Percentiles rank a stretch among this genome's conserved stretches.
These are phyloP conservation scores for Mucor lusitanicus DNA, from an alignment of 371 early-diverging fungal genomes.

Conservation along the genomic window DNA sequence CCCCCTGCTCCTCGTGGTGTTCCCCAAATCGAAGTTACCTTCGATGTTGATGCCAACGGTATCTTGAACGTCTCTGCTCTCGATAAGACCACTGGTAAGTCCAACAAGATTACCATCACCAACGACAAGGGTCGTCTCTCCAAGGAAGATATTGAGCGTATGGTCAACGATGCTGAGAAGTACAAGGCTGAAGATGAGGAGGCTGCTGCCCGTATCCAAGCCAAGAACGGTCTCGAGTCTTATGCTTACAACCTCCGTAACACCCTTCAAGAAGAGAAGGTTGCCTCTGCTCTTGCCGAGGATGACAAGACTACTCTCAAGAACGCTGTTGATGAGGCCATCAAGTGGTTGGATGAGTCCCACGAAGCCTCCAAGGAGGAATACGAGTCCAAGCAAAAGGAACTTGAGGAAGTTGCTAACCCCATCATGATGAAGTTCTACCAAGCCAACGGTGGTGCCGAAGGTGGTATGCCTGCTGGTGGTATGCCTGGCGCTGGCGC, in stretches of 20 bases:
- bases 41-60: constrained; percentile 95
- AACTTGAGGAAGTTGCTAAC: constrained; percentile 85
- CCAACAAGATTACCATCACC: constrained; percentile 85
- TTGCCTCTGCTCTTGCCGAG: constrained; percentile 64
- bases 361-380: constrained; percentile 91
- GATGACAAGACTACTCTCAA: constrained; percentile 81
- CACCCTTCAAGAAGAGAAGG: constrained; percentile 81
- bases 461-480: constrained; percentile 71
- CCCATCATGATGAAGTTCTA: constrained; percentile 88
- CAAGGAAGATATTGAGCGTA: constrained; percentile 87
- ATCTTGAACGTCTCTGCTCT: constrained; percentile 92
- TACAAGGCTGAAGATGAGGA: constrained; percentile 88
- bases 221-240: constrained; percentile 86
- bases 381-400: constrained; percentile 86
- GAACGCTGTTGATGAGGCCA: constrained; percentile 79
- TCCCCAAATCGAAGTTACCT: constrained; percentile 92
- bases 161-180: constrained; percentile 89
- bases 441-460: constrained; percentile 69
- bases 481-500: constrained; percentile 26
- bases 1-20: constrained; percentile 90
- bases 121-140: constrained; percentile 93
- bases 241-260: constrained; percentile 88
- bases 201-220: constrained; percentile 78
- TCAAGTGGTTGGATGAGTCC: constrained; percentile 85
- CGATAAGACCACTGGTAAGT: constrained; percentile 89